Evolutionary conservation across 1,284 basidiomycete genomes (phyloP).

Genomic region (Takashimella tepidaria): DNA sequence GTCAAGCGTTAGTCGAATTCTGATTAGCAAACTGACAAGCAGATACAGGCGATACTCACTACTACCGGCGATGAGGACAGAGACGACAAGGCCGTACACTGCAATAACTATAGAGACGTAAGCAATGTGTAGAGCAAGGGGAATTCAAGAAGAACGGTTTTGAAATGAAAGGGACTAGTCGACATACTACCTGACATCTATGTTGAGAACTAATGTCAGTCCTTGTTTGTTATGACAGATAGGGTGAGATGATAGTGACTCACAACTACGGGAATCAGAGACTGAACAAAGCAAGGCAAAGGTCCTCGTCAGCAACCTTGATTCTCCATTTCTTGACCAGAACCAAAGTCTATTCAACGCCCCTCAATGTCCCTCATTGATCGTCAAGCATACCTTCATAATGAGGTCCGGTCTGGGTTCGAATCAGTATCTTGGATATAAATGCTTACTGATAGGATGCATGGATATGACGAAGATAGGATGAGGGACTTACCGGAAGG

Average conservation of each 20-base stretch:
- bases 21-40: no score
- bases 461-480: no score
- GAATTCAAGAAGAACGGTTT: conserved; percentile 35
- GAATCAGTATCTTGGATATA: no score
- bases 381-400: conserved; percentile 71
- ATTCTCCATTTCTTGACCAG: no score
- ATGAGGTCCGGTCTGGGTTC: conserved; percentile 76
- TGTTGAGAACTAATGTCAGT: conserved; percentile 1
- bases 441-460: no score
- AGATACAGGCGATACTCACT: conserved; percentile 53
- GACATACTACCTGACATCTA: conserved; percentile 66
- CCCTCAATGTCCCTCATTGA: not conserved
- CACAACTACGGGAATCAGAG: conserved; percentile 59
- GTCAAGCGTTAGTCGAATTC: not conserved
- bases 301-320: not conserved
- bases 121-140: conserved; percentile 14
- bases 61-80: conserved; percentile 61
- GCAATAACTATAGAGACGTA: conserved; percentile 48
- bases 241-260: conserved; percentile 22
- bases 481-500: conserved; percentile 56
- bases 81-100: conserved; percentile 55
- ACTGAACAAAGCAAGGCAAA: conserved; percentile 5
- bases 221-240: not conserved
- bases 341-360: not conserved
- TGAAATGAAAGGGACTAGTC: conserved; percentile 36